These are phyloP conservation scores for Podila horticola DNA, from an alignment of 192 early-diverging fungal species.

Conservation along the genomic window DNA sequence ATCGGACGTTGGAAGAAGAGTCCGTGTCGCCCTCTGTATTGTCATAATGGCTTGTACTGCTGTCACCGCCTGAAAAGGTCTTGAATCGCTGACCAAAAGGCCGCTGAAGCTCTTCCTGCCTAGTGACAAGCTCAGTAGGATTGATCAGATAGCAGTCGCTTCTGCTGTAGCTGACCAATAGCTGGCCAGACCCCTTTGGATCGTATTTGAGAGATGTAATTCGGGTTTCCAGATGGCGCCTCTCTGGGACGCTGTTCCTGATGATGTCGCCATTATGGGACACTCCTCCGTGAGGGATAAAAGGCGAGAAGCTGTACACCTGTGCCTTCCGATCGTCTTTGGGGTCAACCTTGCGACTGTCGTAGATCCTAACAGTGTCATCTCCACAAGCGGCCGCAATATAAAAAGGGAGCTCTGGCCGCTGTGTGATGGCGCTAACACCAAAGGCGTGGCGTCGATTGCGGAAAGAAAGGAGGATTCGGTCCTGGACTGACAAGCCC, in stretches of 20 bases:
- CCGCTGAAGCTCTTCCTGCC: neutral
- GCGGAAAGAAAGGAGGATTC: slow-evolving; percentile 5
- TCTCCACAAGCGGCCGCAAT: slow-evolving; percentile 60
- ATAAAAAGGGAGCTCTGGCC: slow-evolving; percentile 55
- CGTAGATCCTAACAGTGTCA: slow-evolving; percentile 60
- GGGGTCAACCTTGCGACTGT: slow-evolving; percentile 32
- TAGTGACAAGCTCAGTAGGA: slow-evolving; percentile 21
- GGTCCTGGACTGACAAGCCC: slow-evolving; percentile 1
- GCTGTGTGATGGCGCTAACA: slow-evolving; percentile 56
- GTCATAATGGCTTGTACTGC: neutral
- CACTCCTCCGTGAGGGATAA: slow-evolving; percentile 10
- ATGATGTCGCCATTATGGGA: slow-evolving; percentile 13
- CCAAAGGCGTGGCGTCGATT: slow-evolving; percentile 18
- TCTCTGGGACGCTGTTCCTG: slow-evolving; percentile 3
- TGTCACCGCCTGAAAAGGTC: too few relatives aligned
- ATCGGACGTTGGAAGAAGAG: neutral
- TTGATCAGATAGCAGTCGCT: slow-evolving; percentile 46
- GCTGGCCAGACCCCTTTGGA: slow-evolving; percentile 51
- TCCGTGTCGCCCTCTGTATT: neutral
- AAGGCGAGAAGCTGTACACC: slow-evolving; percentile 53
- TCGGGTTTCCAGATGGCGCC: slow-evolving; percentile 13
- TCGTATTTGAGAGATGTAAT: slow-evolving; percentile 57
- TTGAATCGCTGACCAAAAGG: neutral
- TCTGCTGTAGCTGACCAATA: slow-evolving; percentile 53
- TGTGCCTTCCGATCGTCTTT: slow-evolving; percentile 35